Base-by-base conservation (phyloP, 139 green algal species). In the Coelastrella sp. region DNA sequence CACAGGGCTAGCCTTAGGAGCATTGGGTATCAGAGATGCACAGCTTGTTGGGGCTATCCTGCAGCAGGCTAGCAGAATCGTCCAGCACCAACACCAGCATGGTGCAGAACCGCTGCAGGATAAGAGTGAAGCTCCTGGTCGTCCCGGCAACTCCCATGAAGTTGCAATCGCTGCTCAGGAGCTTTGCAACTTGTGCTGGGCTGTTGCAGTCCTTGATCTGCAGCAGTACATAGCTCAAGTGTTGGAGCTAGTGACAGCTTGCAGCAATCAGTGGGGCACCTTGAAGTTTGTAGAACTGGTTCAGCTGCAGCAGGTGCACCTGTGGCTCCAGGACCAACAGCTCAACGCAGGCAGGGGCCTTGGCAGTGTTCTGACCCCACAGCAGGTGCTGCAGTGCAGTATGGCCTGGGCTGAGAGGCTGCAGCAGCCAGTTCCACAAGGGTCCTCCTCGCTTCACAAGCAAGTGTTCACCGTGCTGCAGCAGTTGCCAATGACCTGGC, bases 271-370 rank as follows among this genome's bases (percentile, higher is more conserved):
- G 20, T 83, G 23, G 59, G 2, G 3, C 4, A 22, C 3, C 14
- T 54, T n/a, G 0, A 20, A 32, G 14, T 13, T 4, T 16, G 23
- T 47, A 22, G 23, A 77, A 19, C 32, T 59, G 23, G 22, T 4
- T 22, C 86, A 90, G 86, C 20, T 86, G 10, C 60, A 59, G 6
- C 86, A 90, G 47, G 86, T 79, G 32, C 76, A 90, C 10, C 4
- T 83, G 17, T 90, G 76, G 86, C 86, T 90, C 60, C 75, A 85
- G 60, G 86, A 90, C 7, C 32, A 78, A 58, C 61, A 66, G 23
- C 59, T 17, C 10, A 23, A 76, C 5, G 60, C 22, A 19, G 17
- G 32, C 32, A 47, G 19, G 23, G 60, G 85, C 10, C 19, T 85
- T 23, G 23, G 23, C 14, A 54, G 76, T 20, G 71, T 47, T 8